Evolutionary conservation across 345 rosid species (phyloP).

Genomic region (Sonneratia caseolaris): DNA sequence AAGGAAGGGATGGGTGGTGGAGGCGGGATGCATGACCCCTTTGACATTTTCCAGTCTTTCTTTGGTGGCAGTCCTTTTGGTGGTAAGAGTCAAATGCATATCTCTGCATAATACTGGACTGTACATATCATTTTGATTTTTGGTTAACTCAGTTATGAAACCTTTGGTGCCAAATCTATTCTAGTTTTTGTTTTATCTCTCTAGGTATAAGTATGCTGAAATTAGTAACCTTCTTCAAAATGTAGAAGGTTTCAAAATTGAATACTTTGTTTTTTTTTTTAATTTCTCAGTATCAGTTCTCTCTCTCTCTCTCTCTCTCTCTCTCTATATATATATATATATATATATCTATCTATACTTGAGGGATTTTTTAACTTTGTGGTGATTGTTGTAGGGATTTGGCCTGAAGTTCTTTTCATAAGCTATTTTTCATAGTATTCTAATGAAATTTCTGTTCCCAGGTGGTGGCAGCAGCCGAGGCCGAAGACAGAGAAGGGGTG

Average conservation of each 20-base stretch:
- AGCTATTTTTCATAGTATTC: not conserved
- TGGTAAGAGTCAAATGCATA: slow-evolving; percentile 17
- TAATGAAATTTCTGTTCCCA: not conserved
- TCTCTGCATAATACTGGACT: too few relatives aligned
- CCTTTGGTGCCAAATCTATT: not conserved
- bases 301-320: not conserved
- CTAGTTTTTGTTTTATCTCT: not conserved
- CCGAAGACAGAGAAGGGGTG: slow-evolving; percentile 86
- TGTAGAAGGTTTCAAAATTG: not conserved
- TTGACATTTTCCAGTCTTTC: slow-evolving; percentile 69
- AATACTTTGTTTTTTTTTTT: too few relatives aligned
- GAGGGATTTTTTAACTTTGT: too few relatives aligned
- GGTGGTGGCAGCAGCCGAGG: slow-evolving; percentile 54
- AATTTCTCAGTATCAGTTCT: not conserved
- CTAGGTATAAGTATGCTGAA: not conserved
- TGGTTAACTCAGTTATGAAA: not conserved
- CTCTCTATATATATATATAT: too few relatives aligned
- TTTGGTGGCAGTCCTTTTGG: slow-evolving; percentile 73
- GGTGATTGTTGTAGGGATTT: not conserved
- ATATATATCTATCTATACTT: too few relatives aligned
- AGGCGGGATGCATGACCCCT: slow-evolving; percentile 57
- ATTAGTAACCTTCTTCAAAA: not conserved
- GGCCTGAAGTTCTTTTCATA: too few relatives aligned
- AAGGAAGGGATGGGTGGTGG: slow-evolving; percentile 90
- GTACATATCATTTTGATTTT: not conserved